Base-by-base conservation (phyloP, 306 rosid species). In the Cucurbita maxima region DNA sequence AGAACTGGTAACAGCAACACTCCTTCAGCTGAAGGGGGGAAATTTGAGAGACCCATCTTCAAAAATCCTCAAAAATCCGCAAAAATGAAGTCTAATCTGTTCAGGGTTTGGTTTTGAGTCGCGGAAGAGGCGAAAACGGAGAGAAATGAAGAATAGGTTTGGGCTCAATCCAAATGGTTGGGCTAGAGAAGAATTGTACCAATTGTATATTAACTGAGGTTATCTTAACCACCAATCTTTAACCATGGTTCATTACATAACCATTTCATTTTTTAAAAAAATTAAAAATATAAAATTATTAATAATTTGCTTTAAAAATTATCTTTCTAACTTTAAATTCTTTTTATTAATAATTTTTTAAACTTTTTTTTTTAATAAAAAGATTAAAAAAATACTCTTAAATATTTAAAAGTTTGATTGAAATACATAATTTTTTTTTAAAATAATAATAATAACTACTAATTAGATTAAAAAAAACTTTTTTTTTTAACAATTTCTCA, bases 1-100 rank as follows among this genome's bases (percentile, higher is more conserved):
- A 90, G 78, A 56, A 84, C 74, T 0, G 91, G 92, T 2, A 92
- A 53, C 34, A 90, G 55, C 40, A 67, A 67, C 34, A 67, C 72
- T 20, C 72, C 72, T 67, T 67, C 89, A 3, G 91, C 76, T 41
- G 92, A 75, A 70, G 78, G 74, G 0, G 86, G 85, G 19, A 87
- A 90, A 38, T 81, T 89, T 38, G 92, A 85, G 7, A 88, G 91
- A 47, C 96, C 98, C 98, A 92, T 91, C 48, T 68, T 77, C 15
- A 43, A 43, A n/a, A 64, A 18, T 5, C 71, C 18, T 19, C 37
- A 18, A 64, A n/a, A 64, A 18, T 5, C 71, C 18, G 10, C 37
- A 18, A 64, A n/a, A 41, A 5, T 8, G 19, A n/a, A 63, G 14
- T 40, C 30, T 37, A 43, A n/a, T 40, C 25, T 1, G 52, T 43